These are phyloP conservation scores for Mallotus nudiflorus DNA, from an alignment of 345 rosid genomes.

Conservation along the genomic window DNA sequence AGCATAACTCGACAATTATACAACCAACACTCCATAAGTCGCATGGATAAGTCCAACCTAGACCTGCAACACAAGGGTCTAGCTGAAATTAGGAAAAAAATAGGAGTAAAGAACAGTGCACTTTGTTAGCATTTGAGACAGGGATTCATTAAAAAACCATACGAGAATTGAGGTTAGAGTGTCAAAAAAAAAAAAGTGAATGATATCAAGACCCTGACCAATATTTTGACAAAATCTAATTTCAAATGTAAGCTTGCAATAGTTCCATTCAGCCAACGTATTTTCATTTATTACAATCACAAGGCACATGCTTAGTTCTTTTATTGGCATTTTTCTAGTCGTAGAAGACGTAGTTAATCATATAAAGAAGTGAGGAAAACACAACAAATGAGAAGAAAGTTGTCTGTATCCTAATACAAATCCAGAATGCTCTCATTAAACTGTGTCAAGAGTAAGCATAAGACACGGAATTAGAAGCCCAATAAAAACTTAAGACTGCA, in stretches of 20 bases:
- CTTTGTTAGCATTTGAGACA: not conserved
- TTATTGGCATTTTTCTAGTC: not conserved
- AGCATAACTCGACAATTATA: slow-evolving; percentile 26
- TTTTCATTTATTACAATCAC: not conserved
- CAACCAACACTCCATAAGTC: slow-evolving; percentile 34
- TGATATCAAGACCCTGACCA: not conserved
- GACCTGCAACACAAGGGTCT: slow-evolving; percentile 11
- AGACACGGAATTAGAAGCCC: not conserved
- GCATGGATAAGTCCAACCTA: slow-evolving; percentile 34
- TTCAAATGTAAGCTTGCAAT: not conserved
- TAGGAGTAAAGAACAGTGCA: not conserved
- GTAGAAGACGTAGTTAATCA: not conserved
- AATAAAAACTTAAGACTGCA: not conserved
- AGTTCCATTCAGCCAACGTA: not conserved
- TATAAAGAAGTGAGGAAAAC: no score
- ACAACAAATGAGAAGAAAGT: no score
- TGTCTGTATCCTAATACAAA: no score
- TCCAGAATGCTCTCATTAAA: not conserved
- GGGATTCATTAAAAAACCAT: not conserved
- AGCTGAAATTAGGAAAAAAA: not conserved
- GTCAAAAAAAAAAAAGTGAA: not conserved
- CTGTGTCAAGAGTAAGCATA: not conserved
- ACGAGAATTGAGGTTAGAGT: no score
- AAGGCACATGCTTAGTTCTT: not conserved
- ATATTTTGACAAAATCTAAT: no score